Evolutionary conservation across 2,329 filamentous ascomycete species (phyloP).

Genomic region (Bisporella sp.): DNA sequence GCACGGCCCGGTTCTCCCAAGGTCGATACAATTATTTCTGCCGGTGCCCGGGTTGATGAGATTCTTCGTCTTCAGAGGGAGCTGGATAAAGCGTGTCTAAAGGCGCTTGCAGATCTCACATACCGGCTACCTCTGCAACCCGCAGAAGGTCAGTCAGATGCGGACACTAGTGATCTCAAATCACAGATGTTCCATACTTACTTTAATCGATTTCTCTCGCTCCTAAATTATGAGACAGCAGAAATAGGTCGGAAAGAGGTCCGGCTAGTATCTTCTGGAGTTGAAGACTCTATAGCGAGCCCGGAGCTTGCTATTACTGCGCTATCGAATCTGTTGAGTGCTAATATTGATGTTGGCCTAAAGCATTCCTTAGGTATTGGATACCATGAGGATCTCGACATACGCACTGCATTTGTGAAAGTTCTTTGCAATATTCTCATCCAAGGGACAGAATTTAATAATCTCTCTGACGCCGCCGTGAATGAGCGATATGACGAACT

Average conservation of each 20-base stretch:
- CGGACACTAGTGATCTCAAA: constrained; percentile 60
- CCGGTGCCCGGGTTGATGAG: constrained; percentile 48
- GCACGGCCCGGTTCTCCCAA: constrained; percentile 51
- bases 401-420: constrained; percentile 62
- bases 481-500: constrained; percentile 64
- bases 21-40: constrained; percentile 27
- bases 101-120: constrained; percentile 57
- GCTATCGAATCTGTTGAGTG: constrained; percentile 61
- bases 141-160: constrained; percentile 57
- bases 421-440: constrained; percentile 64
- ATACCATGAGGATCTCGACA: constrained; percentile 64
- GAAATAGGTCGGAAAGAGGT: constrained; percentile 39
- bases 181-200: constrained; percentile 67
- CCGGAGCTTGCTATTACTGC: constrained; percentile 61
- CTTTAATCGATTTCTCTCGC: constrained; percentile 61
- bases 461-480: constrained; percentile 58
- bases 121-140: constrained; percentile 61
- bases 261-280: constrained; percentile 28
- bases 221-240: constrained; percentile 51
- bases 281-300: constrained; percentile 48
- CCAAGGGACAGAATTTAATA: constrained; percentile 66
- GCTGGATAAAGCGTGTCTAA: constrained; percentile 58
- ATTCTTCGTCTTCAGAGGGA: constrained; percentile 52
- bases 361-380: constrained; percentile 65
- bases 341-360: constrained; percentile 64